Base-by-base conservation (phyloP, 441 rosid genomes). In the Croton setiger region DNA sequence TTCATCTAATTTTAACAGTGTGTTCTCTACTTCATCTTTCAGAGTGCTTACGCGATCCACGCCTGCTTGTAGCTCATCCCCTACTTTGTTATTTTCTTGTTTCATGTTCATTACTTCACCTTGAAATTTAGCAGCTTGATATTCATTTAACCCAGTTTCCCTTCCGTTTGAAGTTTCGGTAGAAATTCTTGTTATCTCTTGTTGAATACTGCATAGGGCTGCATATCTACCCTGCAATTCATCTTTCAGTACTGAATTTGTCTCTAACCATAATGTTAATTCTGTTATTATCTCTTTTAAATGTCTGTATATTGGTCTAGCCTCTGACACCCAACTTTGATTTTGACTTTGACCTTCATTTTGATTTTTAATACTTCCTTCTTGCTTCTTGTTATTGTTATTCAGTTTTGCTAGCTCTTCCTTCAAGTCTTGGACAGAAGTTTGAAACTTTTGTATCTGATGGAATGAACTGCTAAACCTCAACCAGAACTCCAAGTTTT, bases 401-500 rank as follows among this genome's bases (percentile, higher is more conserved):
- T 74, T 74, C 62, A 84, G 68, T 62, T 73, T 85, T 7, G 73
- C 64, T 8, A 90, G 51, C 76, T 92, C 97, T 21, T 79, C 79
- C 68, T 80, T 86, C 63, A 95, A 73, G 73, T 90, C 98, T 1
- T 76, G 84, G 52, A 90, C 80, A 14, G 89, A 80, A 35, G 80
- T 85, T 65, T 89, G 88, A 74, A 82, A 95, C 78, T 88, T 90
- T 58, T 75, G 83, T 76, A 89, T 83, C 80, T 88, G 96, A 75
- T 90, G 92, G 59, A 89, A 79, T 0, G 93, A 79, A 33, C 87
- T 82, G 84, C 98, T 89, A 71, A 92, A 92, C 70, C 97, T 89
- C 85, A 95, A 73, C 99, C 97, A 95, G 78, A 95, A 95, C 79
- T 88, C 97, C 5, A 92, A 81, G 73, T 95, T 95, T 76, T 90